These are phyloP conservation scores for Verticillium albo-atrum DNA, from an alignment of 2,329 filamentous ascomycete species.

Conservation along the genomic window DNA sequence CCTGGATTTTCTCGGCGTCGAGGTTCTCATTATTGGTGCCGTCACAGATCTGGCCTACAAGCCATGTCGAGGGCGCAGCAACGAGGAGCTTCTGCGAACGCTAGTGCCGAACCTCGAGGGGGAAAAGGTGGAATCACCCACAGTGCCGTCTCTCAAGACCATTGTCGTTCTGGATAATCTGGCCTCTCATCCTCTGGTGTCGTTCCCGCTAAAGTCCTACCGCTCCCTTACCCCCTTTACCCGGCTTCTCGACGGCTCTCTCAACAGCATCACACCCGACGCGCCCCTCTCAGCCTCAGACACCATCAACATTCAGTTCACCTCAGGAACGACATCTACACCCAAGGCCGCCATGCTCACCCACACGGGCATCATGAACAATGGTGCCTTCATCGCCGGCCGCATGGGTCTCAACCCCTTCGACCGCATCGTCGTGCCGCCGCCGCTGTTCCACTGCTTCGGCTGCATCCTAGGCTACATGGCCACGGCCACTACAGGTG, in stretches of 20 bases:
- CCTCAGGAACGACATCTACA: conserved; percentile 84
- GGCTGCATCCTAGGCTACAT: conserved; percentile 91
- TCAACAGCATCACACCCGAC: conserved; percentile 34
- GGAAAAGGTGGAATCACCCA: conserved; percentile 30
- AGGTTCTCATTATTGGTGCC: conserved; percentile 76
- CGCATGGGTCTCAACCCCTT: conserved; percentile 73
- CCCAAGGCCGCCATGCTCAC: conserved; percentile 90
- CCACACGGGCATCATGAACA: conserved; percentile 87
- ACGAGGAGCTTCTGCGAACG: conserved; percentile 39
- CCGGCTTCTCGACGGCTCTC: conserved; percentile 29
- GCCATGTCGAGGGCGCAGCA: conserved; percentile 49
- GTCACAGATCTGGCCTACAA: conserved; percentile 79
- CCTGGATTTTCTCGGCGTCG: conserved; percentile 67
- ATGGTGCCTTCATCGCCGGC: conserved; percentile 77
- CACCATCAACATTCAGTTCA: conserved; percentile 93
- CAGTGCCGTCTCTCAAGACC: conserved; percentile 64
- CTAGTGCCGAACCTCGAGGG: conserved; percentile 38
- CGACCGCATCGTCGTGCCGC: conserved; percentile 80
- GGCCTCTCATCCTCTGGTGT: conserved; percentile 33
- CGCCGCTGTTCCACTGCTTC: conserved; percentile 87
- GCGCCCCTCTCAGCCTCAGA: conserved; percentile 55
- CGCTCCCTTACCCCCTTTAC: conserved; percentile 41
- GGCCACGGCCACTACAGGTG: conserved; percentile 79
- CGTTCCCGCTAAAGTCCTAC: conserved; percentile 35
- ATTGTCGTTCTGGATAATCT: conserved; percentile 81